phyloP scores from a whole-genome alignment of 495 filamentous ascomycete species.

The Venustampulla echinocandica region DNA sequence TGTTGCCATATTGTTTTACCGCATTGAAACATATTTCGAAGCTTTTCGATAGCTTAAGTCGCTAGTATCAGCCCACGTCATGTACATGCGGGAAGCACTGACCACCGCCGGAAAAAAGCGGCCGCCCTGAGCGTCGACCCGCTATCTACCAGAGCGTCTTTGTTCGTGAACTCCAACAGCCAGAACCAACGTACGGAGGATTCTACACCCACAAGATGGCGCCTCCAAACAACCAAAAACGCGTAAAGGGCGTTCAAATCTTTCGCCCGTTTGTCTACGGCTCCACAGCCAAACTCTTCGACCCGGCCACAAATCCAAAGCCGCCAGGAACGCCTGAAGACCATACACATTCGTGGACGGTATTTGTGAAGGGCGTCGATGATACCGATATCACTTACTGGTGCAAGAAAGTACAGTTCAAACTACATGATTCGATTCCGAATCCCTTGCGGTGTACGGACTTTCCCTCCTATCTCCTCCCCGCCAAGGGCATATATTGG shows the following conservation, averaged over 20 bases:
- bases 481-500: background rate
- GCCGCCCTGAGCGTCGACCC: background rate
- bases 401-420: conserved; percentile 95
- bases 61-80: no score
- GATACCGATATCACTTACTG: conserved; percentile 87
- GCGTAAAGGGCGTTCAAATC: conserved; percentile 61
- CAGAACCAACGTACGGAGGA: no score
- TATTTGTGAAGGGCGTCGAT: conserved; percentile 81
- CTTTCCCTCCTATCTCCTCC: conserved; percentile 1
- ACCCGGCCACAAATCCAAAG: conserved; percentile 45
- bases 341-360: conserved; percentile 92
- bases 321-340: conserved; percentile 63
- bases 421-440: conserved; percentile 89
- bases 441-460: conserved; percentile 70
- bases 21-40: background rate
- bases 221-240: conserved; percentile 39
- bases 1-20: conserved; percentile 22
- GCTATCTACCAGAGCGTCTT: no score
- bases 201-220: conserved; percentile 38
- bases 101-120: background rate
- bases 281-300: conserved; percentile 66
- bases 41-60: no score
- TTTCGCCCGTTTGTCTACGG: conserved; percentile 78
- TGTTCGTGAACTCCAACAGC: no score
- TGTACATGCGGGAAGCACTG: background rate